These are phyloP conservation scores for Thielaviopsis musarum DNA, from an alignment of 2,329 filamentous ascomycete genomes.

Conservation along the genomic window DNA sequence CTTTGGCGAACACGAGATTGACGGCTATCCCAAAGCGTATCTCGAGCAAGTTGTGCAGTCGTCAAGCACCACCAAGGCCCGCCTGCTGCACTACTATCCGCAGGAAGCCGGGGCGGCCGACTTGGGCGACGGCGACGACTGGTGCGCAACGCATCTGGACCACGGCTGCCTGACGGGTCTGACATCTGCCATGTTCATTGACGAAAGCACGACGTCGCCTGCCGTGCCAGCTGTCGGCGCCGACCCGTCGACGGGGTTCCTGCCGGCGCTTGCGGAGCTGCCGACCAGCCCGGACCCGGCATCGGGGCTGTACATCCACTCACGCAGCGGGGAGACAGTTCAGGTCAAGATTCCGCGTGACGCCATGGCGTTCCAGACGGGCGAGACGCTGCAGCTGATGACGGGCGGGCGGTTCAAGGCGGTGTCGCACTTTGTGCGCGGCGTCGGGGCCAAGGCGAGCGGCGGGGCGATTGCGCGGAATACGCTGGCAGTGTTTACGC, in stretches of 20 bases:
- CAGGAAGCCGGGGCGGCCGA: constrained; percentile 24
- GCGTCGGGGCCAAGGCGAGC: constrained; percentile 40
- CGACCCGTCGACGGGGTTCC: constrained; percentile 16
- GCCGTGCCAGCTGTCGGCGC: constrained; percentile 18
- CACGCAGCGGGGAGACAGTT: constrained; percentile 62
- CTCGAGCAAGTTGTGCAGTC: constrained; percentile 74
- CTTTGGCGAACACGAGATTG: constrained; percentile 65
- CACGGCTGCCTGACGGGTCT: constrained; percentile 88
- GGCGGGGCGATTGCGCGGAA: constrained; percentile 52
- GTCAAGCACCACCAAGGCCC: constrained; percentile 77
- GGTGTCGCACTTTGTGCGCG: constrained; percentile 88
- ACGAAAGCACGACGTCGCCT: constrained; percentile 40
- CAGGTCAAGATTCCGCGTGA: constrained; percentile 85
- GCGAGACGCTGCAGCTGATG: constrained; percentile 79
- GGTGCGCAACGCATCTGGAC: constrained; percentile 84
- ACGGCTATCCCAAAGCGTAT: constrained; percentile 59
- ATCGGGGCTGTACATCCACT: constrained; percentile 87
- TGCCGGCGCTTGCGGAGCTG: constrained; percentile 50
- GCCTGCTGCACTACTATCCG: constrained; percentile 87
- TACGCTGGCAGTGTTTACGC: constrained; percentile 90
- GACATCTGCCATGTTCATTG: constrained; percentile 90
- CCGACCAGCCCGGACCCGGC: constrained; percentile 60
- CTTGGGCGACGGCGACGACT: constrained; percentile 55
- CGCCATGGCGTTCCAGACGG: constrained; percentile 91
- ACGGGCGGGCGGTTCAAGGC: constrained; percentile 84